Evolutionary conservation across 139 green algal genomes (phyloP), one percentile per base, ranked within the genome.

Genomic region (Tetraselmis striata): DNA sequence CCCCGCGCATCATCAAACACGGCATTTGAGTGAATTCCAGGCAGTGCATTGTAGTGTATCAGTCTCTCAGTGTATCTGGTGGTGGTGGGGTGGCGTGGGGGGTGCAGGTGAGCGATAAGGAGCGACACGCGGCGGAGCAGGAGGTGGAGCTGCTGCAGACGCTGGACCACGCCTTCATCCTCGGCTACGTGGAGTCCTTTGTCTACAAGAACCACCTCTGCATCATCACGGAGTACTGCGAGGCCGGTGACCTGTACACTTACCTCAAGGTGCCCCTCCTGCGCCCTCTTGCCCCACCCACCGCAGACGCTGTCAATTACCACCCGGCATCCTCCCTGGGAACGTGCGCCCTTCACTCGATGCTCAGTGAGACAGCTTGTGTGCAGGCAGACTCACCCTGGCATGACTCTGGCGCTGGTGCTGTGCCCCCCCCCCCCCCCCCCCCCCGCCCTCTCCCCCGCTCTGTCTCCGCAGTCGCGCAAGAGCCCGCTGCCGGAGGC

Each of bases 201-300:
- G 84, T 74, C 1, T 89, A 93, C 84, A 88, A 89, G 58, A 75
- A 83, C 5, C 81, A 91, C 74, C 83, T 93, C 26, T 91, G 87
- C 81, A 93, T 94, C 30, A 81, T 92, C 23, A 92, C 89, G 22
- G 87, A 92, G n/a, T 93, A 89, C 86, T 92, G 88, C 79, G 91
- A 93, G 79, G 83, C 78, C 22, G 89, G 91, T 0, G 90, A 94
- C 84, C 77, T 94, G 30, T 91, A 88, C 77, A 82, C 88, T 83
- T 67, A 75, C 23, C 82, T 85, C 76, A 84, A 67, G 45, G 45
- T 67, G n/a, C n/a, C n/a, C n/a, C n/a, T n/a, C n/a, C n/a, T n/a
- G n/a, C n/a, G n/a, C n/a, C n/a, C n/a, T n/a, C n/a, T n/a, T n/a
- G n/a, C n/a, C n/a, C n/a, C n/a, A n/a, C n/a, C n/a, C n/a, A n/a